Percentiles rank a stretch among this genome's conserved stretches.
Evolutionary conservation across 2,329 filamentous ascomycete genomes (phyloP).

Genomic region (Fusarium austroafricanum): DNA sequence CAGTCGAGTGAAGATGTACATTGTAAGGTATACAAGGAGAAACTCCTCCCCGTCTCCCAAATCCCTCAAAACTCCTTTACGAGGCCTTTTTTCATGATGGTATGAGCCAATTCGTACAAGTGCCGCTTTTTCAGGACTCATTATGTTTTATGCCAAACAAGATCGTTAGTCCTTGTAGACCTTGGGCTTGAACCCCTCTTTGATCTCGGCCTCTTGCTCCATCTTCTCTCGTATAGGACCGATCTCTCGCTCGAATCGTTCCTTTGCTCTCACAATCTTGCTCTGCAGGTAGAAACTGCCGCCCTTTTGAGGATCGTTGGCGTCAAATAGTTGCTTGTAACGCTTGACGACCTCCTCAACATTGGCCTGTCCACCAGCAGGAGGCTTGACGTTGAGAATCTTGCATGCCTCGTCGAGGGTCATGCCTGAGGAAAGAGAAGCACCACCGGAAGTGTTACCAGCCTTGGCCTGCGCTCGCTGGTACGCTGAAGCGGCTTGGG

Average conservation of each 20-base stretch:
- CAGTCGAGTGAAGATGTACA: constrained; percentile 66
- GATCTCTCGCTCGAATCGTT: constrained; percentile 90
- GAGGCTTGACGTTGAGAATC: constrained; percentile 95
- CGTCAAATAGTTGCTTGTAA: constrained; percentile 95
- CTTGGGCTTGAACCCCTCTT: constrained; percentile 94
- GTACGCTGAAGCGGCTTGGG: constrained; percentile 86
- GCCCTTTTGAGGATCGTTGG: constrained; percentile 93
- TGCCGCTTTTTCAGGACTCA: constrained; percentile 10
- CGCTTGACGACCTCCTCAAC: constrained; percentile 83
- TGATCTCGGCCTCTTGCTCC: constrained; percentile 79
- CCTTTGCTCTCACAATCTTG: constrained; percentile 91
- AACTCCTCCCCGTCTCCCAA: constrained; percentile 29
- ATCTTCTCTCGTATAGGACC: constrained; percentile 76
- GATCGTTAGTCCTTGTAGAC: constrained; percentile 81
- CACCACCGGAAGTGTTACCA: constrained; percentile 65
- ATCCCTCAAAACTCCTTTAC: constrained; percentile 33
- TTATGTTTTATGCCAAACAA: not conserved
- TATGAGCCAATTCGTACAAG: constrained; percentile 39
- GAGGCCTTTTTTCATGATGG: not conserved
- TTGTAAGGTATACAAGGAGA: constrained; percentile 53
- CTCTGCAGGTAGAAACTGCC: constrained; percentile 99
- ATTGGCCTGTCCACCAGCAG: constrained; percentile 76
- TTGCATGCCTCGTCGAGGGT: constrained; percentile 97
- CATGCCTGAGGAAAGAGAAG: constrained; percentile 75
- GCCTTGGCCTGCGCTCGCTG: constrained; percentile 76